These are phyloP conservation scores for Steccherinum ochraceum DNA, from an alignment of 768 basidiomycete genomes.

Conservation along the genomic window DNA sequence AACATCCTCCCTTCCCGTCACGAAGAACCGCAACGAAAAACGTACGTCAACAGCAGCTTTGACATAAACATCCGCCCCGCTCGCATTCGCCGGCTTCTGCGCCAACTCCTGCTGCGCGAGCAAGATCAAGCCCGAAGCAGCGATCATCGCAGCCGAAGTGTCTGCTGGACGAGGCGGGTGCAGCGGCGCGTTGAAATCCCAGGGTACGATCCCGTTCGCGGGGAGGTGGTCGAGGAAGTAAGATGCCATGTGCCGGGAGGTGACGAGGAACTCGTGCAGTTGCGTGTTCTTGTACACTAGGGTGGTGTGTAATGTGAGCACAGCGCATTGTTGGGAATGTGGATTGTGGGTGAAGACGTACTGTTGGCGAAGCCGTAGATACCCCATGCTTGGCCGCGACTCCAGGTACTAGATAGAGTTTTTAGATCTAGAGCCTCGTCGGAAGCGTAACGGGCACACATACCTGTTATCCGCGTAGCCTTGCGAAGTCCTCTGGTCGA, in stretches of 20 bases:
- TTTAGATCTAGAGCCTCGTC: neutral
- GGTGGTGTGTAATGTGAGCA: neutral
- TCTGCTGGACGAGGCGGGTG: slow-evolving; percentile 56
- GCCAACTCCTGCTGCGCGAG: slow-evolving; percentile 38
- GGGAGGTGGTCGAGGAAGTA: slow-evolving; percentile 61
- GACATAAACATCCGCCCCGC: slow-evolving; percentile 33
- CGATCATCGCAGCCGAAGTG: slow-evolving; percentile 64
- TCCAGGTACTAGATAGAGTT: slow-evolving; percentile 53
- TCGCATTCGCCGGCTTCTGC: slow-evolving; percentile 23
- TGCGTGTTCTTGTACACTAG: slow-evolving; percentile 57
- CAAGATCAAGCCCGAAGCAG: slow-evolving; percentile 51
- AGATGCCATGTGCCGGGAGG: slow-evolving; percentile 48
- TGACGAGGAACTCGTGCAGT: slow-evolving; percentile 46
- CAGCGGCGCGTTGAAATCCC: slow-evolving; percentile 71
- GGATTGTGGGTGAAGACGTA: slow-evolving; percentile 26
- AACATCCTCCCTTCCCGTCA: neutral
- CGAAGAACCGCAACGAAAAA: no score
- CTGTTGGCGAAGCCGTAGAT: slow-evolving; percentile 67
- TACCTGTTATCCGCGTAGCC: slow-evolving; percentile 47
- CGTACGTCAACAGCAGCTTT: slow-evolving; percentile 44
- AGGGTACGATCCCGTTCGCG: slow-evolving; percentile 57
- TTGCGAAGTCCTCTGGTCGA: slow-evolving; percentile 50
- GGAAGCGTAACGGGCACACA: neutral
- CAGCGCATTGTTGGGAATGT: neutral
- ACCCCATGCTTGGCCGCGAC: slow-evolving; percentile 68